Evolutionary conservation across 768 basidiomycete genomes (phyloP), one percentile per base, ranked within the genome.

Genomic region (Scleroderma bovista): DNA sequence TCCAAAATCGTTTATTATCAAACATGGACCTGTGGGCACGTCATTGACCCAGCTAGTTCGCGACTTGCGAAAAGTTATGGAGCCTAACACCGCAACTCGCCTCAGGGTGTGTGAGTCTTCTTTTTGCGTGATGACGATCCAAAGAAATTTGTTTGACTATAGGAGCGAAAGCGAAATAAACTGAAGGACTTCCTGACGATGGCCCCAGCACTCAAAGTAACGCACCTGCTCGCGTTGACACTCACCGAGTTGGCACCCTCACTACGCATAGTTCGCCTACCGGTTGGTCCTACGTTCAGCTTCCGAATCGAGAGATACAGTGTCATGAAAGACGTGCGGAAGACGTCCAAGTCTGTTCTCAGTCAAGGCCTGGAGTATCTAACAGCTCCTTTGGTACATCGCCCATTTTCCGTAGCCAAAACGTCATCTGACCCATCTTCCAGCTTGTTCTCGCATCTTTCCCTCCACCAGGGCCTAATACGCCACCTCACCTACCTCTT

Each of bases 1-100:
- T 0, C 95, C 95, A 4, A 95, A 89, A 71, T 93, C 93, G 1
- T 98, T 99, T 62, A 88, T 99, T 51, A 89, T 99, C 64, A 95
- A 94, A 67, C 91, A 94, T 71, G 96, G 96, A 36, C 83, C 85
- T 50, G 93, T 98, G 26, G 95, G 96, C 17, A 75, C 79, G 44
- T 92, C 91, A 8, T 73, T 97, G 49, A 71, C 83, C 5, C 90
- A 93, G 62, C 85, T 99, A 33, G 94, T 97, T 17, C 80, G 89
- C 49, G 95, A 99, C 70, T 73, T 96, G 62, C 77, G 96, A 61
- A 89, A 90, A 68, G 90, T 96, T 52, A 91, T 99, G 90, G 96
- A 99, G 65, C 96, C 96, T 52, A 92, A 97, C 62, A 99, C 96
- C 13, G 96, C 95, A 17, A 86, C 84, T 54, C 79, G 96, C 44